A percentile compares a stretch with the other conserved stretches of the same genome.
These are phyloP conservation scores for Neurospora sp. DNA, from an alignment of 495 filamentous ascomycete genomes.

Conservation along the genomic window DNA sequence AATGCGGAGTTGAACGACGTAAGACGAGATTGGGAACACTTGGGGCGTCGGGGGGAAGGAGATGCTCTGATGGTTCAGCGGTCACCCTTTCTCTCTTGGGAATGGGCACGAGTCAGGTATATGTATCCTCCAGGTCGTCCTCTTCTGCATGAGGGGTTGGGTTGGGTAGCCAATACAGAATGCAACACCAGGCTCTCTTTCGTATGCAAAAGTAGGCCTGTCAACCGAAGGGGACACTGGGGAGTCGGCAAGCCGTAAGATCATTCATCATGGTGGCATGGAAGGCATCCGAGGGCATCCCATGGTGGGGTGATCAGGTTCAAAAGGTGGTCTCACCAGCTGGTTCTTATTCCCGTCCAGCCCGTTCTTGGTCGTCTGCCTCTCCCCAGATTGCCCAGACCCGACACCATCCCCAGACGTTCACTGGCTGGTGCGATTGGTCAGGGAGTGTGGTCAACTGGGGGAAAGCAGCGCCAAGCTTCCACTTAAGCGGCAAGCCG, in stretches of 20 bases:
- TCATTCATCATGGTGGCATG: neutral
- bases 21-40: neutral
- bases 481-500: neutral
- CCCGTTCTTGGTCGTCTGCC: neutral
- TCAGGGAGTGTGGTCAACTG: neutral
- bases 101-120: neutral
- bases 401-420: neutral
- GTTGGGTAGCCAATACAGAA: neutral
- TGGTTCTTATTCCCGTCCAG: neutral
- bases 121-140: neutral
- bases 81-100: neutral
- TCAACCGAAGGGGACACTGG: neutral
- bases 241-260: neutral
- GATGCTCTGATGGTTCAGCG: neutral
- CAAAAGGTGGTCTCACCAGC: neutral
- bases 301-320: neutral
- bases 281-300: neutral
- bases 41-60: neutral
- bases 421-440: neutral
- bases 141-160: neutral
- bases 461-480: neutral
- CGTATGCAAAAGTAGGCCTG: neutral
- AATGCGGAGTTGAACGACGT: neutral
- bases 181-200: neutral
- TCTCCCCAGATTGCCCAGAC: neutral